Evolutionary conservation across 2,329 filamentous ascomycete genomes (phyloP), one percentile per base, ranked within the genome.

Genomic region (Trichoderma guizhouense): DNA sequence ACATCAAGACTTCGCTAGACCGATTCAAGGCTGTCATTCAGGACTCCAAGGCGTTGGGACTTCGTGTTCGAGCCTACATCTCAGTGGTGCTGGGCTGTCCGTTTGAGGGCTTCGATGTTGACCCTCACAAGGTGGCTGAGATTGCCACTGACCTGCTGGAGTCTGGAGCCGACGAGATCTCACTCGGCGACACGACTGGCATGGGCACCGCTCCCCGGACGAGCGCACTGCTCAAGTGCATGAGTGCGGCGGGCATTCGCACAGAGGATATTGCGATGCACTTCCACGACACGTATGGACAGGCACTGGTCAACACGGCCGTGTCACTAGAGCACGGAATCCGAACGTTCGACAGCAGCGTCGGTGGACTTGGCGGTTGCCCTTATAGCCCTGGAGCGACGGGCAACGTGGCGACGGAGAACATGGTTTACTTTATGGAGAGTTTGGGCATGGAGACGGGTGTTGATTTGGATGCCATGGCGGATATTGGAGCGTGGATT

Each of bases 81-180:
- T 95, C 91, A 1, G 92, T 93, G 14, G 93, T 94, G 0, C 85
- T 97, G 7, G 92, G 92, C 1, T 97, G 93, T 75, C 93, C 93
- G 0, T 96, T 92, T 73, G 89, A 91, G 75, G 90, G 90, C 3
- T 85, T 86, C 78, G 87, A 90, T 68, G 89, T 91, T 3, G 84
- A 90, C 75, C 89, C 90, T 36, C 86, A 87, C 77, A 85, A 83
- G 73, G 90, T 92, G 0, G 90, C 89, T 0, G 87, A 91, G 75
- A 88, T 92, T 58, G 91, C 92, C 0, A 87, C 85, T 73, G 90
- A 85, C 77, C 83, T 97, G 63, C 85, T 97, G 1, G 92, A 95
- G 78, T 93, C 95, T 85, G 95, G 95, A 21, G 95, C 93, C 24
- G 93, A 97, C 78, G 94, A 97, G 84, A 94, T 98, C 75, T 93